A percentile compares a stretch with the other conserved stretches of the same genome.
phyloP scores from a whole-genome alignment of 1,284 basidiomycete species.

The Schizopora paradoxa region DNA sequence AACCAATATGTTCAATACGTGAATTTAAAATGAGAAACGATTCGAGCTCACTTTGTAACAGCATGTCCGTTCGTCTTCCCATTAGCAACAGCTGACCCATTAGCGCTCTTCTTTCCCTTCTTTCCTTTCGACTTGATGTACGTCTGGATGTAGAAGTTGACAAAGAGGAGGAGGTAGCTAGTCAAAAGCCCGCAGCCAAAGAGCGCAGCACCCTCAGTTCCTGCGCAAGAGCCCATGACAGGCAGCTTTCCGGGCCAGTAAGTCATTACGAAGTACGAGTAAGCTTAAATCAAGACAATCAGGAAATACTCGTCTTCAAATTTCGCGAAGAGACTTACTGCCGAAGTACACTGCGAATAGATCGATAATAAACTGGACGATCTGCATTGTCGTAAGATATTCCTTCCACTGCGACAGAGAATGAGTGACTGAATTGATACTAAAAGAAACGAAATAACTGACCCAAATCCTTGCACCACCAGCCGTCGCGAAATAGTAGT shows the following conservation, averaged over 20 bases:
- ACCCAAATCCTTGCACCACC: slow-evolving; percentile 96
- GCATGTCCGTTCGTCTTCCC: too few relatives aligned
- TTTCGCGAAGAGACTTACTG: slow-evolving; percentile 51
- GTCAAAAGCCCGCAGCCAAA: slow-evolving; percentile 88
- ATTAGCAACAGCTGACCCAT: slow-evolving; percentile 31
- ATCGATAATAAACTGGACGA: slow-evolving; percentile 92
- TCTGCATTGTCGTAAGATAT: slow-evolving; percentile 93
- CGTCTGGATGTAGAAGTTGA: slow-evolving; percentile 84
- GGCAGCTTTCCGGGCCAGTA: slow-evolving; percentile 62
- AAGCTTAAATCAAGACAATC: slow-evolving; percentile 48
- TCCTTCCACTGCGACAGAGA: slow-evolving; percentile 83
- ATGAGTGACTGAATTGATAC: slow-evolving; percentile 11
- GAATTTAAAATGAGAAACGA: slow-evolving; percentile 2
- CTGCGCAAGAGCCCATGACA: slow-evolving; percentile 76
- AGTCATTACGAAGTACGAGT: slow-evolving; percentile 71
- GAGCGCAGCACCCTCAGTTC: slow-evolving; percentile 81
- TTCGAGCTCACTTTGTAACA: slow-evolving; percentile 29
- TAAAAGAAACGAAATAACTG: slow-evolving; percentile 23
- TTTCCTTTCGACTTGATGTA: slow-evolving; percentile 57
- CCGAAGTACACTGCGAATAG: slow-evolving; percentile 88
- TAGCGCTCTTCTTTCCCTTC: slow-evolving; percentile 34
- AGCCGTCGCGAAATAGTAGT: slow-evolving; percentile 96
- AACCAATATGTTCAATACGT: not conserved
- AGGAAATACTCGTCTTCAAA: slow-evolving; percentile 13
- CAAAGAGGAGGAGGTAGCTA: slow-evolving; percentile 87